phyloP scores from a whole-genome alignment of 1,284 basidiomycete genomes.

The Athelia sp. region DNA sequence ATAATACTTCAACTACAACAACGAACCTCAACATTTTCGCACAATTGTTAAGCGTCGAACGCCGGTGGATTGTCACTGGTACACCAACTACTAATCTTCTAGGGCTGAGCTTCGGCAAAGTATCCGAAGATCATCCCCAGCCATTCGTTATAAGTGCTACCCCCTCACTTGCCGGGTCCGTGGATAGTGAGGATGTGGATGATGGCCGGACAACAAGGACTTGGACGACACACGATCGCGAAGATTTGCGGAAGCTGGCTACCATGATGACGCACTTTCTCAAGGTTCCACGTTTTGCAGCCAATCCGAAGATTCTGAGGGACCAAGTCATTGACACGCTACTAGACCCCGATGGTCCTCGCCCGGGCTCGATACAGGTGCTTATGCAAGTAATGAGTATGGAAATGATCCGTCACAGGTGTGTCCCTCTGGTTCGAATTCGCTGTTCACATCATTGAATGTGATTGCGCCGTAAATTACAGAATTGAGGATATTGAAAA shows the following conservation, averaged over 20 bases:
- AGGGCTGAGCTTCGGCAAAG: conserved; percentile 57
- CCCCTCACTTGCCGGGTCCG: conserved; percentile 3
- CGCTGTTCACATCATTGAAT: neutral
- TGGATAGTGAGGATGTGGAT: conserved; percentile 6
- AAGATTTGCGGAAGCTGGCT: conserved; percentile 64
- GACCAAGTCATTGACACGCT: conserved; percentile 52
- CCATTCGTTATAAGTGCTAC: conserved; percentile 8
- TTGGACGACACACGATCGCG: conserved; percentile 58
- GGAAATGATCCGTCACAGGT: conserved; percentile 79
- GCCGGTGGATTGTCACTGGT: conserved; percentile 84
- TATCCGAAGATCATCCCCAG: conserved; percentile 16
- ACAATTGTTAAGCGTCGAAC: conserved; percentile 64
- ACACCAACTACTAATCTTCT: conserved; percentile 81
- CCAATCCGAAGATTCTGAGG: conserved; percentile 39
- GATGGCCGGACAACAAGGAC: conserved; percentile 23
- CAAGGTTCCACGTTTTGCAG: conserved; percentile 57
- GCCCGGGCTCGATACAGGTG: conserved; percentile 60
- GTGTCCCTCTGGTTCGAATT: conserved; percentile 13
- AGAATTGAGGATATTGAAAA: conserved; percentile 72
- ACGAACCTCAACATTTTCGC: conserved; percentile 50
- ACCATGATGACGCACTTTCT: conserved; percentile 74
- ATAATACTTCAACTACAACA: conserved; percentile 53
- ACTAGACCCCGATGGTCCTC: conserved; percentile 48
- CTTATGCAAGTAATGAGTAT: conserved; percentile 68
- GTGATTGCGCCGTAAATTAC: conserved; percentile 9